Conservation (phyloP, 2,329 filamentous ascomycete species). For the Cladosporium cucumerinum region DNA sequence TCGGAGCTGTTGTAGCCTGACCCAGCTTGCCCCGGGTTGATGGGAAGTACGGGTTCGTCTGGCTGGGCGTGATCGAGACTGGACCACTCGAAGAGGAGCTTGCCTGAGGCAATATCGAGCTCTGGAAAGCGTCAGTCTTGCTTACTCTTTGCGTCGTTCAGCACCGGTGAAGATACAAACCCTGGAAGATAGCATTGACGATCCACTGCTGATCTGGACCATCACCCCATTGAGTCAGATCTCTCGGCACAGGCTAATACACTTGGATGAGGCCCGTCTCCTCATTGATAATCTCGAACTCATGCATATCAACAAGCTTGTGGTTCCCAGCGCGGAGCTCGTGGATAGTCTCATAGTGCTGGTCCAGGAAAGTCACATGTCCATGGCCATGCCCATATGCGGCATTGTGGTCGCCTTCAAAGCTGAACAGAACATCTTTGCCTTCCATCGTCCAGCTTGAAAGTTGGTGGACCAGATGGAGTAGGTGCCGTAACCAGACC, state of each 20-base stretch:
- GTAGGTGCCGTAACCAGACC: constrained; percentile 47
- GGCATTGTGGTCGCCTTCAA: constrained; percentile 50
- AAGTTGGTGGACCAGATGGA: constrained; percentile 50
- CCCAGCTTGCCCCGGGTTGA: constrained; percentile 33
- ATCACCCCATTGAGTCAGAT: background rate
- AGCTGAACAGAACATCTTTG: constrained; percentile 49
- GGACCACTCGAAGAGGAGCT: constrained; percentile 54
- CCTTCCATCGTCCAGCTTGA: constrained; percentile 49
- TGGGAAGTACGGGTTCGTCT: constrained; percentile 37
- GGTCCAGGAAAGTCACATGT: constrained; percentile 50
- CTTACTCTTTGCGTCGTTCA: no score
- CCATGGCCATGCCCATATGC: constrained; percentile 44
- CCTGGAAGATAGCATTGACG: background rate
- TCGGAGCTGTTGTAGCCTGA: constrained; percentile 39
- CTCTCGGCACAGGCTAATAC: background rate
- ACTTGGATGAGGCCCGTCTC: background rate
- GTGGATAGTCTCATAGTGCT: constrained; percentile 54
- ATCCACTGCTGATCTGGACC: background rate
- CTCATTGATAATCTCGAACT: background rate
- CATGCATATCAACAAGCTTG: background rate
- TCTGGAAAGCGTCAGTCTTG: constrained; percentile 37
- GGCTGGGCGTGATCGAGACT: constrained; percentile 51
- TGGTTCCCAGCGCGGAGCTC: constrained; percentile 48
- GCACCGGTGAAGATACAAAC: background rate
- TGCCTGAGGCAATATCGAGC: constrained; percentile 49